Percentiles rank a stretch among this genome's conserved stretches.
phyloP scores from a whole-genome alignment of 192 early-diverging fungal genomes.

The Entophlyctis helioformis region DNA sequence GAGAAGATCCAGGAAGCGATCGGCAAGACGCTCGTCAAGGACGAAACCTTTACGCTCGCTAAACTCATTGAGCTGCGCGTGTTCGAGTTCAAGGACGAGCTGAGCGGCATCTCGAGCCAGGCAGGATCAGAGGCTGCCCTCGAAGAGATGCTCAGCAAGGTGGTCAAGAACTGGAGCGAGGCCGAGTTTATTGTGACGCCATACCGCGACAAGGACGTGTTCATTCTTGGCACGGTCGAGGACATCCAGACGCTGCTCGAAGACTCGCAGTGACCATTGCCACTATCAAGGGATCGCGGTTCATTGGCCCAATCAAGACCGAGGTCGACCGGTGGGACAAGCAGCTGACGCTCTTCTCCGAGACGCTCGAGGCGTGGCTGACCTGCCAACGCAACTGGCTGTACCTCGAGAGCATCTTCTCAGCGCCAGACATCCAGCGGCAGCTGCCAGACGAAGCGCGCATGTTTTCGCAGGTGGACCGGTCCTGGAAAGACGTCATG shows the following conservation, averaged over 20 bases:
- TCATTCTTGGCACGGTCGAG: slow-evolving; percentile 44
- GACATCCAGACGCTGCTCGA: slow-evolving; percentile 49
- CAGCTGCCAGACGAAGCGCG: slow-evolving; percentile 52
- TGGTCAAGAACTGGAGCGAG: slow-evolving; percentile 44
- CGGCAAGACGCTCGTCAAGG: slow-evolving; percentile 32
- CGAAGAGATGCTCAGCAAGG: slow-evolving; percentile 47
- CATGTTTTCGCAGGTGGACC: slow-evolving; percentile 48
- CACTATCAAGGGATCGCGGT: slow-evolving; percentile 43
- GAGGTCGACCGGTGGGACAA: slow-evolving; percentile 55
- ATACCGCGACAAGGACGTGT: slow-evolving; percentile 54
- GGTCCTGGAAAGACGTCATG: slow-evolving; percentile 53
- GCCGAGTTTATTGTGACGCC: slow-evolving; percentile 38
- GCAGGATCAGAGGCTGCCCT: slow-evolving; percentile 46
- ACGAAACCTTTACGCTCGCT: slow-evolving; percentile 42
- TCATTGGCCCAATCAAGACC: slow-evolving; percentile 44
- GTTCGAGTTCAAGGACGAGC: slow-evolving; percentile 51
- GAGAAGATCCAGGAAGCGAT: slow-evolving; percentile 50
- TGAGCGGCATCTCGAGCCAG: slow-evolving; percentile 38
- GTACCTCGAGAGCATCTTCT: slow-evolving; percentile 49
- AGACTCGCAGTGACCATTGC: slow-evolving; percentile 48
- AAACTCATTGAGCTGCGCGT: slow-evolving; percentile 35
- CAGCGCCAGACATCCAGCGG: slow-evolving; percentile 50
- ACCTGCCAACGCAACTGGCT: slow-evolving; percentile 50
- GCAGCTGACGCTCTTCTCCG: slow-evolving; percentile 38
- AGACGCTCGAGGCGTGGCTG: slow-evolving; percentile 47